Percentiles rank a stretch among this genome's conserved stretches.
Evolutionary conservation across 345 rosid genomes (phyloP).

Genomic region (Arabis hirsuta): DNA sequence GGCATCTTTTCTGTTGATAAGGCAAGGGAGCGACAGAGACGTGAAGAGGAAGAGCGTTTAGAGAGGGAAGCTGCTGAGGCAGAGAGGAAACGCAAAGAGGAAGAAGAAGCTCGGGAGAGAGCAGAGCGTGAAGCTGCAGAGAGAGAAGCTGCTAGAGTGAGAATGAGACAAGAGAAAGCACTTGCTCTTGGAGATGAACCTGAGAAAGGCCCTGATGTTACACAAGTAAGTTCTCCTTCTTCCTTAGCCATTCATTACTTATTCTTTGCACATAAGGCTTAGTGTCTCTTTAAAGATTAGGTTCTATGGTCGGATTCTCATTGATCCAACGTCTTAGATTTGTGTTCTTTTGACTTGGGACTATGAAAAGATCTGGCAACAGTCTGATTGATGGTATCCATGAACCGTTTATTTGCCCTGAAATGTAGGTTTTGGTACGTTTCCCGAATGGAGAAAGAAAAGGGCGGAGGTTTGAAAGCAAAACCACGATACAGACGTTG

Average conservation of each 20-base stretch:
- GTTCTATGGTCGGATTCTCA: not conserved
- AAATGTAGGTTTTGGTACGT: constrained; percentile 77
- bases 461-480: constrained; percentile 82
- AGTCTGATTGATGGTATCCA: not conserved
- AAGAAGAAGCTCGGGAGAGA: constrained; percentile 86
- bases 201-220: constrained; percentile 83
- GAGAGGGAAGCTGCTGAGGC: constrained; percentile 95
- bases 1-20: constrained; percentile 30
- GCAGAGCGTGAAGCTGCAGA: constrained; percentile 89
- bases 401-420: constrained; percentile 2
- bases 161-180: constrained; percentile 87
- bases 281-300: not conserved
- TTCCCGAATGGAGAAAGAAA: constrained; percentile 94
- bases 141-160: constrained; percentile 75
- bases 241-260: constrained; percentile 9
- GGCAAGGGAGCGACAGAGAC: constrained; percentile 90
- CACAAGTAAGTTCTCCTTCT: constrained; percentile 61
- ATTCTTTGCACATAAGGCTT: not conserved
- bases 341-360: not conserved
- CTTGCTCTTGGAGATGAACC: constrained; percentile 85
- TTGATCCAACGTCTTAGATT: not conserved
- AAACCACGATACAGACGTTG: constrained; percentile 60
- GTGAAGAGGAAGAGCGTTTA: constrained; percentile 81
- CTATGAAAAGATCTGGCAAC: not conserved
- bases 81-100: constrained; percentile 85